Base-by-base conservation (phyloP, 73 alveolate genomes). In the Paramecium tetraurelia region DNA sequence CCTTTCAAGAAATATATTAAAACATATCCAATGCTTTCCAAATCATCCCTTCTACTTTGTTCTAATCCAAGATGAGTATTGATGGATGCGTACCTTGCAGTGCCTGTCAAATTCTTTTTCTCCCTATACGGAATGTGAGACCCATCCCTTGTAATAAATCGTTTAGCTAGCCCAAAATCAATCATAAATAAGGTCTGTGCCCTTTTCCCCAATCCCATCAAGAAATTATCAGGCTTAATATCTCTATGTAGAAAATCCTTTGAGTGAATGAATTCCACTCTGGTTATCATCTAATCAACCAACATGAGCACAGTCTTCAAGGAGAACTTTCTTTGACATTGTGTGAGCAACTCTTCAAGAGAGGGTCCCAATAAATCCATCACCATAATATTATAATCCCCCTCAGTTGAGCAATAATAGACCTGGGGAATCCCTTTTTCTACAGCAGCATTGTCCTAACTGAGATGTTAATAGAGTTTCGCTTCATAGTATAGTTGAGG, bases 51-150 rank as follows among this genome's bases (percentile, higher is more conserved):
- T 85, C 99, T 94, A 24, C 97, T 93, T 95, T 96, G 93, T 86
- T 97, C 98, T 31, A 96, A 92, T 14, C 99, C 99, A 41, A 97
- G 92, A 95, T 97, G 99, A 20, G 98, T 94, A 92, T 97, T 97
- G 35, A 97, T 95, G n/a, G 99, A 97, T 27, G 99, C 99, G 92
- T 96, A 97, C 29, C 99, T 85, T 14, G 99, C 99, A 7, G 99
- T 97, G 0, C 99, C 99, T 6, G 99, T 96, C 41, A 97, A 94
- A 83, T 95, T 97, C 93, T 97, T 97, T 6, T 97, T 96, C 85
- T 96, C 98, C 31, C 96, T 92, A 93, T 96, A 96, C 24, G 97
- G 98, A 48, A 97, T 96, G 92, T 97, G 99, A 35, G 96, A 96
- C 31, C 98, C 98, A 76, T 98, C 97, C 92, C 97, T 96, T 53